Conservation (phyloP, 2,329 filamentous ascomycete species). For the Aspergillus sp. region DNA sequence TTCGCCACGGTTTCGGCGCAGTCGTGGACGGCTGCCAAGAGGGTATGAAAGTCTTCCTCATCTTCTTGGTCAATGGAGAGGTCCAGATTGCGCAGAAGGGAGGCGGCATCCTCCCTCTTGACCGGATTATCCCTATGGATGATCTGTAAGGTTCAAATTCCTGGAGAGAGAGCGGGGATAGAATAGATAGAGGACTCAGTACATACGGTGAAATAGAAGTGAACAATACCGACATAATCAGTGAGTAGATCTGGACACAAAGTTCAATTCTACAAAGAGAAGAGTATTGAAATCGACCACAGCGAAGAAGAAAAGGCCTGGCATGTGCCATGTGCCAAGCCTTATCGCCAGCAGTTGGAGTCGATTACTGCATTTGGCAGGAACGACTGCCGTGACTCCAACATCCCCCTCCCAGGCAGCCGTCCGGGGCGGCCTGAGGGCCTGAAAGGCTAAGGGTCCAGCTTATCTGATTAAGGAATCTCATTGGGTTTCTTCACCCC, state of each 20-base stretch:
- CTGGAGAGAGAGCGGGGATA: background rate
- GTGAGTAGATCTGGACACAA: background rate
- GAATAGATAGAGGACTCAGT: background rate
- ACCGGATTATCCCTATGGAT: slow-evolving; percentile 42
- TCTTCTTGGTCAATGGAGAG: slow-evolving; percentile 42
- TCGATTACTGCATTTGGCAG: background rate
- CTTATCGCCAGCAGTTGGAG: background rate
- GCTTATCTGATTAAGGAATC: too few relatives aligned
- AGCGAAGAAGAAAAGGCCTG: background rate
- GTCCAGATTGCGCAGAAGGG: slow-evolving; percentile 40
- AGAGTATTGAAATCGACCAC: background rate
- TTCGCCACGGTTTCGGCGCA: slow-evolving; percentile 49
- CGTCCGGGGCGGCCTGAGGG: background rate
- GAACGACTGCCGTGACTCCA: background rate
- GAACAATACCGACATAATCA: slow-evolving; percentile 31
- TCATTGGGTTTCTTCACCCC: background rate
- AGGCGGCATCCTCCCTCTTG: slow-evolving; percentile 43
- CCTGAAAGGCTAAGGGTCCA: background rate
- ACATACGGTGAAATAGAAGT: slow-evolving; percentile 32
- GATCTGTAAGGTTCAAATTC: background rate
- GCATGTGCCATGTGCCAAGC: background rate
- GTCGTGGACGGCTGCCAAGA: slow-evolving; percentile 56
- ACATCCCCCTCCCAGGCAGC: background rate
- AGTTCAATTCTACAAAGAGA: too few relatives aligned
- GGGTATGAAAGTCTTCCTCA: slow-evolving; percentile 49